phyloP scores from a whole-genome alignment of 768 basidiomycete genomes.

The Vararia minispora region DNA sequence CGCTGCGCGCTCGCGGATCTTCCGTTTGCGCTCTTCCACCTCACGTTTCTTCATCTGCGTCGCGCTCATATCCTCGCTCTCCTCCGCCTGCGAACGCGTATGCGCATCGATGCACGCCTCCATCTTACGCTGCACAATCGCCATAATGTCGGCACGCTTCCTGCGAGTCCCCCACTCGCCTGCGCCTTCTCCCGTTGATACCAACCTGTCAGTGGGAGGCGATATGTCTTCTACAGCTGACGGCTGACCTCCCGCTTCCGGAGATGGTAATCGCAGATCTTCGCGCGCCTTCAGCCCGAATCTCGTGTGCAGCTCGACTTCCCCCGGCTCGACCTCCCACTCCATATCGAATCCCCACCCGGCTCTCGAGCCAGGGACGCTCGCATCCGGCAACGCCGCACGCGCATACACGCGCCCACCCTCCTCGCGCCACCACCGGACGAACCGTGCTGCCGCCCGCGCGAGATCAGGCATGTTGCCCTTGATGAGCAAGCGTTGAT shows the following conservation, averaged over 20 bases:
- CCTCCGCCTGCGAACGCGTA: conserved; percentile 37
- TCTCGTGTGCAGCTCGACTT: conserved; percentile 11
- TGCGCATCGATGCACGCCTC: conserved; percentile 55
- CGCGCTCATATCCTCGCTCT: conserved; percentile 48
- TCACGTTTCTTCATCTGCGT: conserved; percentile 61
- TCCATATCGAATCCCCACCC: conserved; percentile 87
- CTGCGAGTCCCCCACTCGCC: too few species aligned
- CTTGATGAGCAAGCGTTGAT: conserved; percentile 74
- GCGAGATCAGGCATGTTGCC: conserved; percentile 63
- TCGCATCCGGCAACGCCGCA: conserved; percentile 18
- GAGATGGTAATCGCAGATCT: too few species aligned
- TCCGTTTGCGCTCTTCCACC: conserved; percentile 29
- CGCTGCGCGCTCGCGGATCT: conserved; percentile 24
- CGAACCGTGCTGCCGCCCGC: conserved; percentile 71
- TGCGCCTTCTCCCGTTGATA: too few species aligned
- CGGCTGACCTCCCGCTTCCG: too few species aligned
- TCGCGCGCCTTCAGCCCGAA: too few species aligned
- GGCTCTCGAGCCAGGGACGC: conserved; percentile 20
- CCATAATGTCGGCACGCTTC: conserved; percentile 20
- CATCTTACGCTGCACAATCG: conserved; percentile 52
- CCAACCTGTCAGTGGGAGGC: too few species aligned
- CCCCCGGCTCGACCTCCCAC: conserved; percentile 30
- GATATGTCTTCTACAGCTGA: too few species aligned
- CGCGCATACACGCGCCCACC: conserved; percentile 48
- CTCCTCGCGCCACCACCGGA: conserved; percentile 80